Evolutionary conservation across 305 asterid genomes (phyloP).

Genomic region (Salvia sclarea): DNA sequence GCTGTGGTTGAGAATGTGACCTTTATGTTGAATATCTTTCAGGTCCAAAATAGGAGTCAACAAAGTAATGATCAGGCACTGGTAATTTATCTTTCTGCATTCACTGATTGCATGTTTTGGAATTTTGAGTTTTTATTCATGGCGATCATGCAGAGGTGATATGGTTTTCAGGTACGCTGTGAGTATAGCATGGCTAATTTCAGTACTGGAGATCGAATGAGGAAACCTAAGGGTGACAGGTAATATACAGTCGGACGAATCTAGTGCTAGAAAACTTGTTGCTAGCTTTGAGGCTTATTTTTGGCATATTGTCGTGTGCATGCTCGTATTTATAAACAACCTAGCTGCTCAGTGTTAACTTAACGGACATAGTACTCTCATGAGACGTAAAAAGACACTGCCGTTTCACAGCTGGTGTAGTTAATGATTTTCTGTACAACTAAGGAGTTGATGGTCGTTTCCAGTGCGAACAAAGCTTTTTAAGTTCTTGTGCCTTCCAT

Average conservation of each 20-base stretch:
- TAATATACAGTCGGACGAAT: constrained; percentile 29
- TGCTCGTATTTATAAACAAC: neutral
- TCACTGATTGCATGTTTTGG: constrained; percentile 10
- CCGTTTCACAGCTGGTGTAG: constrained; percentile 1
- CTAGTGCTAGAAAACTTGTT: neutral
- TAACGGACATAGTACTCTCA: neutral
- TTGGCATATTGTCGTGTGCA: constrained; percentile 17
- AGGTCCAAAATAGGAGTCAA: constrained; percentile 90
- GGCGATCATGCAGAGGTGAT: constrained; percentile 20
- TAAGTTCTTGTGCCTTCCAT: neutral
- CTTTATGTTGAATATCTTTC: constrained; percentile 33
- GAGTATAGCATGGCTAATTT: constrained; percentile 99
- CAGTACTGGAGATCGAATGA: constrained; percentile 93
- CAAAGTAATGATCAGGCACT: constrained; percentile 77
- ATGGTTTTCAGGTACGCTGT: constrained; percentile 68
- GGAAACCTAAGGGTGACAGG: constrained; percentile 96
- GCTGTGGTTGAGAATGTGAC: neutral
- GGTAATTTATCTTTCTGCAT: constrained; percentile 52
- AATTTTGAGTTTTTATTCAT: neutral
- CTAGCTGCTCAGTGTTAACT: neutral
- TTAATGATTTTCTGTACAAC: neutral
- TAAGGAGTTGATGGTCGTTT: constrained; percentile 5
- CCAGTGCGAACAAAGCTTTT: constrained; percentile 10
- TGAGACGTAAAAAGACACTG: neutral
- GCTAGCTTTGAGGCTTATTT: neutral